Evolutionary conservation across 106 monocot species (phyloP), one percentile per base, ranked within the genome.

Genomic region (Dioscorea dumetorum): DNA sequence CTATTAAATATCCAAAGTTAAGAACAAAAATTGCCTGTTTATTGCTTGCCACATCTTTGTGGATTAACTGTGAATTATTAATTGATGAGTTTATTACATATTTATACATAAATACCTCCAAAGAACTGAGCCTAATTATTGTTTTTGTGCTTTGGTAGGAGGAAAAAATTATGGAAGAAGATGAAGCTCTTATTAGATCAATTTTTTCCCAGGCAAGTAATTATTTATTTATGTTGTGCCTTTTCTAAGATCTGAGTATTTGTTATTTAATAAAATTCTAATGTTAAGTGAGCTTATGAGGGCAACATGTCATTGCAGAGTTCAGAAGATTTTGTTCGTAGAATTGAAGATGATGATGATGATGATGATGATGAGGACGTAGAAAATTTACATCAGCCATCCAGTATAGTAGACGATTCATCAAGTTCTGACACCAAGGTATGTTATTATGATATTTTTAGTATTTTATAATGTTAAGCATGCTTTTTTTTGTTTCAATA

Each of bases 151-250:
- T 12, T 57, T 81, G 15, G 48, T 84, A 97, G 95, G 95, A 86
- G 57, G 62, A 84, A 67, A 80, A 72, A 71, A 75, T 77, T 18
- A 67, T 67, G 58, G 88, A 91, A 54, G 91, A 95, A 79, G 95
- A 97, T 71, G 88, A 97, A 64, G 78, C 67, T 57, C 70, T 97
- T 12, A 88, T 97, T 20, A 91, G 81, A 74, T 84, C 80, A 33
- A 87, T 91, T 50, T 33, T 75, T 61, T 97, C 88, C 61, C 85
- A 77, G 61, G 95, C 81, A 5, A 73, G 80, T 77, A 33, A 62
- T 16, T 31, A 14, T 49, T 12, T 33, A 15, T 35, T 31, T 64
- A 6, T 9, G 35, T 48, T 49, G 8, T 22, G 18, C n/a, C 4
- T 17, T 66, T 11, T 28, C 12, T 67, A 24, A 11, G 41, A 41